Evolutionary conservation across 2,329 filamentous ascomycete species (phyloP).

Genomic region (Fusarium papillatum): DNA sequence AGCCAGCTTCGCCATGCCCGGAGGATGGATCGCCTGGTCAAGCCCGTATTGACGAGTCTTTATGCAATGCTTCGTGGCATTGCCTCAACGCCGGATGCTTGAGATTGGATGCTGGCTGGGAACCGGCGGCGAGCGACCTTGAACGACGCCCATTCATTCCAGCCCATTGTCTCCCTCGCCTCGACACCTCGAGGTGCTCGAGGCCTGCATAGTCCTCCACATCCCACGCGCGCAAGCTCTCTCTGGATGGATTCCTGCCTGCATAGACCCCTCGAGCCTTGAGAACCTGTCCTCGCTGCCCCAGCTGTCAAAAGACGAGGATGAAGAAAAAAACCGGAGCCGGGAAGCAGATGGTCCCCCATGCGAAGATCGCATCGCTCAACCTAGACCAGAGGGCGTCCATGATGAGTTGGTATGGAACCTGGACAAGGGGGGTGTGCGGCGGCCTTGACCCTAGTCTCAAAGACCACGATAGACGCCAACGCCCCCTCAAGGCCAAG

Average conservation of each 20-base stretch:
- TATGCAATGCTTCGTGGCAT: constrained; percentile 49
- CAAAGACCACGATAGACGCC: constrained; percentile 35
- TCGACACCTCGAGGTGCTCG: neutral
- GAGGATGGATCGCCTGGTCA: constrained; percentile 32
- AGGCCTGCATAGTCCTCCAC: neutral
- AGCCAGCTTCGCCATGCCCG: constrained; percentile 17
- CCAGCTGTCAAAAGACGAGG: constrained; percentile 11
- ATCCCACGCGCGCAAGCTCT: neutral
- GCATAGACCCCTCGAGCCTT: neutral
- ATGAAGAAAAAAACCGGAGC: constrained; percentile 40
- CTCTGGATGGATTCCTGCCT: neutral
- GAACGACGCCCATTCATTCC: constrained; percentile 15
- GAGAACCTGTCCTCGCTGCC: constrained; percentile 22
- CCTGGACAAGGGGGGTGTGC: constrained; percentile 31
- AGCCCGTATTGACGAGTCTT: constrained; percentile 36
- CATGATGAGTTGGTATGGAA: constrained; percentile 32
- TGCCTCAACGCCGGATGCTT: constrained; percentile 23
- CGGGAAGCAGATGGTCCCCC: constrained; percentile 40
- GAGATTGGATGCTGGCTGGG: constrained; percentile 26
- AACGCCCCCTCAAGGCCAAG: constrained; percentile 33
- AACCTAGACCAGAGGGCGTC: constrained; percentile 36
- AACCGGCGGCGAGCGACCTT: constrained; percentile 17
- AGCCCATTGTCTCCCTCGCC: constrained; percentile 20
- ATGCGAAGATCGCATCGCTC: constrained; percentile 46
- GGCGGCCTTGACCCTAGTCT: constrained; percentile 20